Evolutionary conservation across 2,329 filamentous ascomycete species (phyloP).

Genomic region (Rhynchosporium graminicola): DNA sequence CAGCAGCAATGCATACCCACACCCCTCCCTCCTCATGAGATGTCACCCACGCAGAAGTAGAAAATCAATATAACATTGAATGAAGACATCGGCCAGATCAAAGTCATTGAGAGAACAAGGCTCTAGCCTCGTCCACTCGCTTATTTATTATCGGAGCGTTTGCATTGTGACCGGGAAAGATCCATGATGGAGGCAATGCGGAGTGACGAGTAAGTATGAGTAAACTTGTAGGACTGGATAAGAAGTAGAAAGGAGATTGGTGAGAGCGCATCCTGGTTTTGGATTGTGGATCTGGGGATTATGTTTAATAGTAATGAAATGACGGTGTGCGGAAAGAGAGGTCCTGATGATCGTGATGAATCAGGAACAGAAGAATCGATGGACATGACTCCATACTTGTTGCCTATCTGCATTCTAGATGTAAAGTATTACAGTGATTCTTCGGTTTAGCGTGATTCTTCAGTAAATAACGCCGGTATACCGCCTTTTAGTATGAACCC

Average conservation of each 20-base stretch:
- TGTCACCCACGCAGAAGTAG: slow-evolving; percentile 6
- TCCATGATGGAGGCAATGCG: slow-evolving; percentile 6
- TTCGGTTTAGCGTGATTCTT: too few relatives aligned
- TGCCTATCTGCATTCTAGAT: too few relatives aligned
- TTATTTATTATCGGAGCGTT: background rate
- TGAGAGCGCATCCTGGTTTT: background rate
- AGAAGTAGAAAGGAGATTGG: background rate
- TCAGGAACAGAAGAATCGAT: too few relatives aligned
- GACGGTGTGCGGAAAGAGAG: background rate
- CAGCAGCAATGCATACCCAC: slow-evolving; percentile 33
- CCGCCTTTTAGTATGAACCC: too few relatives aligned
- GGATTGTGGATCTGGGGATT: background rate
- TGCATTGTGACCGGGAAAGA: background rate
- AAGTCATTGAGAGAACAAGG: background rate
- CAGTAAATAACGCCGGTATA: too few relatives aligned
- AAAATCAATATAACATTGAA: background rate
- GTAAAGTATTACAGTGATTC: too few relatives aligned
- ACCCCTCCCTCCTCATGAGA: slow-evolving; percentile 26
- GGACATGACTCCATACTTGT: too few relatives aligned
- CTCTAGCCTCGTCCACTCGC: slow-evolving; percentile 1
- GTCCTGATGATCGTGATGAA: background rate
- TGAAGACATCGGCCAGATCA: background rate
- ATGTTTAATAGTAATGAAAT: background rate
- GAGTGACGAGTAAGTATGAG: background rate
- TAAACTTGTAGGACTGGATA: background rate